These are phyloP conservation scores for Thecaphora thlaspeos DNA, from an alignment of 1,284 basidiomycete genomes.

Conservation along the genomic window DNA sequence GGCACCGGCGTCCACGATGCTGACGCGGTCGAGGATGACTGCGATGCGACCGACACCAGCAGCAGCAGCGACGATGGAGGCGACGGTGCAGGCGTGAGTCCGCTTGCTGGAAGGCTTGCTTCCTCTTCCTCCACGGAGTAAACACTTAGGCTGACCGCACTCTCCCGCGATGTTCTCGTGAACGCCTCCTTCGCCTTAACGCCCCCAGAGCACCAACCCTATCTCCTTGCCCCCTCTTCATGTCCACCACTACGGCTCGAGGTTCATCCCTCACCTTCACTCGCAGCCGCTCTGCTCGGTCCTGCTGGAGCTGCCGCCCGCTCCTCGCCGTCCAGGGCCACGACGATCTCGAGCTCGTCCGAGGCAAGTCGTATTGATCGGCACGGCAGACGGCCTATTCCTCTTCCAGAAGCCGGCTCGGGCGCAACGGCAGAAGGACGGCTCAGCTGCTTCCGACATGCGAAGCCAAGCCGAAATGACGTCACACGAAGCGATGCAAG, in stretches of 20 bases:
- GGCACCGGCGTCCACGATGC: constrained; percentile 30
- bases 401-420: constrained; percentile 8
- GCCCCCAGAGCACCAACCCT: background rate
- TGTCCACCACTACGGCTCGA: constrained; percentile 28
- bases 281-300: constrained; percentile 39
- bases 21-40: constrained; percentile 13
- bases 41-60: background rate
- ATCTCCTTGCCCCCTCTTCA: constrained; percentile 23
- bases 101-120: too few relatives aligned
- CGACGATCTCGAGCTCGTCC: background rate
- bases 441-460: background rate
- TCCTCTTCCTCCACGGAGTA: background rate
- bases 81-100: background rate
- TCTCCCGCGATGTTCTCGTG: too few relatives aligned
- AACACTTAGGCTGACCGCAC: too few relatives aligned
- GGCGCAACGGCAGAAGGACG: background rate
- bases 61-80: constrained; percentile 8
- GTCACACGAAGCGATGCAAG: background rate
- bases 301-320: constrained; percentile 20
- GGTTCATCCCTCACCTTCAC: constrained; percentile 40
- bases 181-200: too few relatives aligned
- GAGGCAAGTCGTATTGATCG: constrained; percentile 16
- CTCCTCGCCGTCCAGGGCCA: background rate
- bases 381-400: constrained; percentile 37
- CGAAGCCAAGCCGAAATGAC: too few relatives aligned